These are phyloP conservation scores for Heliamphora exappendiculata DNA, from an alignment of 148 eudicot genomes.

Conservation along the genomic window DNA sequence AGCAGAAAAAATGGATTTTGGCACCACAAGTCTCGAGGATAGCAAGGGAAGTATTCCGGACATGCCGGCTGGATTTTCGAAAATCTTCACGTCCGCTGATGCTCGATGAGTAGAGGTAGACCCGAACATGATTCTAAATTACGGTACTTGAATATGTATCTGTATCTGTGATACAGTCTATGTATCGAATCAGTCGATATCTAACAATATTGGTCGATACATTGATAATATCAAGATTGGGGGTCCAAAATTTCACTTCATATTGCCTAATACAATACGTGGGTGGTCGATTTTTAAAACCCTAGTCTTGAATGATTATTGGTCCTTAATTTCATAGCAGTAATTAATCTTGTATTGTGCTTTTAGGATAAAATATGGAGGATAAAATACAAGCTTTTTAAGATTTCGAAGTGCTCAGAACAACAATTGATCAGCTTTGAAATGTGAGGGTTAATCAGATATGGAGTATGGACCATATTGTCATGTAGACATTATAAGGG, in stretches of 20 bases:
- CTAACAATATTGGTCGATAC: no score
- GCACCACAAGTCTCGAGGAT: constrained; percentile 29
- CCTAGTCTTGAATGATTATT: background rate
- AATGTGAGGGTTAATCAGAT: background rate
- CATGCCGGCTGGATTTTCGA: constrained; percentile 56
- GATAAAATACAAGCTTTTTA: background rate
- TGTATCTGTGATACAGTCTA: no score
- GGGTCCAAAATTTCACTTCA: no score
- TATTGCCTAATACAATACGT: no score
- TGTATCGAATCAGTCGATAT: no score
- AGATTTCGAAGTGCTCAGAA: background rate
- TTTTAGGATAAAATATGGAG: background rate
- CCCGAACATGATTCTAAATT: no score
- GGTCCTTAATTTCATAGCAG: background rate
- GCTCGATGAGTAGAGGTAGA: constrained; percentile 38
- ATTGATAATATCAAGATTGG: no score
- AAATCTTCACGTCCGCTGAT: constrained; percentile 63
- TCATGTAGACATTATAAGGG: background rate
- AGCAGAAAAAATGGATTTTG: constrained; percentile 21
- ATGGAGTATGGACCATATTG: no score
- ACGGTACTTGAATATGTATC: no score
- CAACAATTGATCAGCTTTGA: background rate
- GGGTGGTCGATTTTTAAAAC: no score
- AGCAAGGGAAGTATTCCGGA: constrained; percentile 66
- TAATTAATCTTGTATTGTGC: background rate